Evolutionary conservation across 805 yeast species (phyloP), one percentile per base, ranked within the genome.

Genomic region (Lipomyces starkeyi): DNA sequence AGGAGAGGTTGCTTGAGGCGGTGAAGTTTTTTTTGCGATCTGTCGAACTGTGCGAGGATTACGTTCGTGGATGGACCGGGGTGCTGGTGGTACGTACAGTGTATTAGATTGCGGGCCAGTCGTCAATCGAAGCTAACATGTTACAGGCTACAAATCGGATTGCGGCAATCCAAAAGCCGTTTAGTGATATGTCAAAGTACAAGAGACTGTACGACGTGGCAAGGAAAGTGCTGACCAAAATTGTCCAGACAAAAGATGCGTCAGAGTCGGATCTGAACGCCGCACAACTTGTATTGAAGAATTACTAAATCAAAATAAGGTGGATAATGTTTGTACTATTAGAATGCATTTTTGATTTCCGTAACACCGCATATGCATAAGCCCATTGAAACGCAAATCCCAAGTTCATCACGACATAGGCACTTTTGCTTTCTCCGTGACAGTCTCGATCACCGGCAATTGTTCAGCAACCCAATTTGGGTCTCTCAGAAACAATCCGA

Each of bases 381-480:
- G 20, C 27, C 52, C 59, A 11, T 13, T 11, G 17, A 17, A 9
- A 25, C 20, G 29, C 14, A 22, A 27, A 5, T 5, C 32, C 22
- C 20, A 27, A 22, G 52, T 20, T 59, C 62, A 59, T 32, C 11
- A 17, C 13, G 14, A 13, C 62, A 35, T 11, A 34, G 34, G 34
- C 17, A 22, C 17, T 25, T 53, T 11, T 8, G 62, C 62, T 11
- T 29, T 65, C 64, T 83, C 84, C 56, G 79, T 76, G 63, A 74
- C 74, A 55, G 79, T 77, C 27, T 74, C 77, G n/a, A 80, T 71
- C 32, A 85, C 80, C 0, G 89, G 89, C 35, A 87, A 80, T 68
- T 86, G 83, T 59, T 83, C 83, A 13, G 90, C 83, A 9, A 94
- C 93, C 98, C 98, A 94, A 76, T 90, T 87, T 35, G 89, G 84